Evolutionary conservation across 768 basidiomycete species (phyloP).

Genomic region (Ramaria sp.): DNA sequence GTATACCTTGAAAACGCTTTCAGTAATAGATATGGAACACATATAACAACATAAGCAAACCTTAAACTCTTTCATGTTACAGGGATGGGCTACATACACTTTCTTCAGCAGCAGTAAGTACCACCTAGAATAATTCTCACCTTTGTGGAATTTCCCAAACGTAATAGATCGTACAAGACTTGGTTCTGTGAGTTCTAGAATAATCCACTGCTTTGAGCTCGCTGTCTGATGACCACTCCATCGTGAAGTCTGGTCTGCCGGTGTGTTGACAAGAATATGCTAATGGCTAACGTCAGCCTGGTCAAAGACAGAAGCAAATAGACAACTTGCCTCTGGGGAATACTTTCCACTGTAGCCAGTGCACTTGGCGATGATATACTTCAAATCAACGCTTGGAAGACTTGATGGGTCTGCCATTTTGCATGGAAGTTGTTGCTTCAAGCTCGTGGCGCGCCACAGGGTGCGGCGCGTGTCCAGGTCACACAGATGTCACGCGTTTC

Average conservation of each 20-base stretch:
- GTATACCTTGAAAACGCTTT: constrained; percentile 32
- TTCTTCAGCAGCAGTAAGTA: constrained; percentile 1
- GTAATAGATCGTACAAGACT: constrained; percentile 56
- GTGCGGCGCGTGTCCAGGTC: neutral
- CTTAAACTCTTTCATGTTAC: constrained; percentile 72
- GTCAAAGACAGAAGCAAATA: neutral
- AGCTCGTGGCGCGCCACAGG: neutral
- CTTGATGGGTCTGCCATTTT: neutral
- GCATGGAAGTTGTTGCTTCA: neutral
- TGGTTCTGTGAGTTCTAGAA: constrained; percentile 48
- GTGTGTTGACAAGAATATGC: constrained; percentile 56
- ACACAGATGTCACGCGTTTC: neutral
- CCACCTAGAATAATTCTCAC: constrained; percentile 15
- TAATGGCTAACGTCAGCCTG: constrained; percentile 15
- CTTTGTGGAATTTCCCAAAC: constrained; percentile 53
- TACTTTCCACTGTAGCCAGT: constrained; percentile 4
- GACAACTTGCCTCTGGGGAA: neutral
- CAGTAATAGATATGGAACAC: neutral
- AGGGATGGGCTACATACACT: constrained; percentile 53
- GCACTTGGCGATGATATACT: constrained; percentile 7
- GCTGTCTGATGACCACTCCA: constrained; percentile 61
- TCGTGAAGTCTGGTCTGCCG: constrained; percentile 53
- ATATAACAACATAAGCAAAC: neutral
- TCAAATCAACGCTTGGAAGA: neutral
- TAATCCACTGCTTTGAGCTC: constrained; percentile 57